Base-by-base conservation (phyloP, 495 filamentous ascomycete genomes). In the Chaetomium tenue region DNA sequence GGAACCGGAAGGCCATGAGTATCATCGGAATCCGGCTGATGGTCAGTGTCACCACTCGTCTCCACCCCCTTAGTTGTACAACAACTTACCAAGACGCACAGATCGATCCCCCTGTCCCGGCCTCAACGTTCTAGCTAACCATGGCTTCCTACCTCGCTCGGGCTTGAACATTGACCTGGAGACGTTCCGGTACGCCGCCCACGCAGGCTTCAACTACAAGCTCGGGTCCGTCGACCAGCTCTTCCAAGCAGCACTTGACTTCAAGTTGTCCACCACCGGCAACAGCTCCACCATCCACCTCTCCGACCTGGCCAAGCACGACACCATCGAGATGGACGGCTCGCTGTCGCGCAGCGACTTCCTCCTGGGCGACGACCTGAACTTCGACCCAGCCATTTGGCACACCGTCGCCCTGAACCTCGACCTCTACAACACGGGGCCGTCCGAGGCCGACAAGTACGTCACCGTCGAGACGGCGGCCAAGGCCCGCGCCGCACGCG, bases 101-200 rank as follows among this genome's bases (percentile, higher is more conserved):
- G 68, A 58, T 15, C 64, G 81, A 44, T 72, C 75, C 47, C 72
- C 81, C 52, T 81, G 84, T 58, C 83, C 83, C 0, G 81, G 79
- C 30, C 74, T 87, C 26, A 86, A 87, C 65, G 74, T 76, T 28
- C 67, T 86, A 47, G 83, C 84, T 0, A 86, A 86, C 69, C 83
- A 86, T 68, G 77, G 75, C 56, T 86, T 78, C 58, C 75, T 87
- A 25, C 78, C 82, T 9, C 83, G 75, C 55, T 77, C 80, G 63
- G 84, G 85, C 28, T 68, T 74, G n/a, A 61, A 72, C 6, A 73
- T 73, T 28, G 69, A 67, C 60, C 39, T 72, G 30, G 66, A 63
- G 20, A 59, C 64, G 13, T 25, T 70, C 8, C 66, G 71, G 20
- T 37, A 23, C 0, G 75, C 60, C 1, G 60, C 73, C 0, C 48